phyloP scores from a whole-genome alignment of 768 basidiomycete genomes.

The Tremella mesenterica region DNA sequence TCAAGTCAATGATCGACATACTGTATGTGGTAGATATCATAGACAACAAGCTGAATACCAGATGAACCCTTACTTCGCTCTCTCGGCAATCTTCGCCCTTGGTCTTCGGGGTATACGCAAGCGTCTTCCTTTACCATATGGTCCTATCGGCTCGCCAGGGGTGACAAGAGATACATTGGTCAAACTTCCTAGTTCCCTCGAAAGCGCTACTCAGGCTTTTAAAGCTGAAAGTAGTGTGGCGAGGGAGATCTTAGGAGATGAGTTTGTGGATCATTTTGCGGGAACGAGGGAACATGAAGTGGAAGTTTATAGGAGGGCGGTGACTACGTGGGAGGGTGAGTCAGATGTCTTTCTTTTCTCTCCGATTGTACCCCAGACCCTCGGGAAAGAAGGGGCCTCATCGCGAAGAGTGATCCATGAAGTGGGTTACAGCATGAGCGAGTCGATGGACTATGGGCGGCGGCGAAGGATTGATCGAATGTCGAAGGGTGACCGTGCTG shows the following conservation, averaged over 20 bases:
- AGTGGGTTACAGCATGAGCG: no score
- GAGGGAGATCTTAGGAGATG: conserved; percentile 74
- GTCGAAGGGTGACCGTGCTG: neutral
- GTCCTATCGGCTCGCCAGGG: conserved; percentile 53
- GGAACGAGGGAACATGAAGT: conserved; percentile 93
- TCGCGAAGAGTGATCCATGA: no score
- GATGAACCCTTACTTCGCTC: conserved; percentile 75
- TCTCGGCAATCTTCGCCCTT: conserved; percentile 77
- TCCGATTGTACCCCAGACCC: no score
- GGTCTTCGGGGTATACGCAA: conserved; percentile 82
- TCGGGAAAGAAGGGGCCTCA: no score
- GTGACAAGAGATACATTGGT: conserved; percentile 51
- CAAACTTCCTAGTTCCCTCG: conserved; percentile 70
- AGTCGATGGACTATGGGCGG: no score
- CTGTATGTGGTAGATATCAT: neutral
- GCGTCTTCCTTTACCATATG: conserved; percentile 57
- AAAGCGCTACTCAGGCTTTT: conserved; percentile 71
- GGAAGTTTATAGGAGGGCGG: conserved; percentile 73
- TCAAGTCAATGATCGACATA: neutral
- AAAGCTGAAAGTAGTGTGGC: conserved; percentile 69
- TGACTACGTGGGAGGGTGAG: conserved; percentile 89
- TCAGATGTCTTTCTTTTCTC: neutral
- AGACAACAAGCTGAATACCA: conserved; percentile 8
- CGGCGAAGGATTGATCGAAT: no score
- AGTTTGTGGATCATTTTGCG: conserved; percentile 88